Percentiles rank a stretch among this genome's conserved stretches.
phyloP scores from a whole-genome alignment of 2,329 filamentous ascomycete species.

The Cercospora sesami region DNA sequence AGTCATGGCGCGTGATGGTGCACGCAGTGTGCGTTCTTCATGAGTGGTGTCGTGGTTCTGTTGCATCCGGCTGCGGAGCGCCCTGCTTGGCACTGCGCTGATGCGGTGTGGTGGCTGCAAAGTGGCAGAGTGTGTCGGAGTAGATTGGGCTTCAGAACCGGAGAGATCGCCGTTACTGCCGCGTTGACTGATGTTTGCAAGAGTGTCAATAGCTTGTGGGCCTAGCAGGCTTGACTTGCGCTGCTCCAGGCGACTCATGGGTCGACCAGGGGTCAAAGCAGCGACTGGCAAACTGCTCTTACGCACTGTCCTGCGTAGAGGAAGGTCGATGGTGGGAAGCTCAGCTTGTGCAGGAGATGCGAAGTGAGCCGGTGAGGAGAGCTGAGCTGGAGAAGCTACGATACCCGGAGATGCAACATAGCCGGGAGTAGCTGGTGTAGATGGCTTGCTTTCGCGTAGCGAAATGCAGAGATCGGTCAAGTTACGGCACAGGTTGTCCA shows the following conservation, averaged over 20 bases:
- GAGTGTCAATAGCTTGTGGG: constrained; percentile 21
- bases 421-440: constrained; percentile 18
- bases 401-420: neutral
- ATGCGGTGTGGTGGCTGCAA: constrained; percentile 32
- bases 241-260: constrained; percentile 47
- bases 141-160: constrained; percentile 32
- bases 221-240: constrained; percentile 43
- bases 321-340: neutral
- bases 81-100: constrained; percentile 42
- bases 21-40: constrained; percentile 45
- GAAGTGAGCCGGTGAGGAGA: neutral
- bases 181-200: constrained; percentile 34
- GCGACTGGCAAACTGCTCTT: constrained; percentile 20
- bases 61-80: constrained; percentile 39
- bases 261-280: constrained; percentile 34
- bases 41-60: constrained; percentile 33
- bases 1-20: constrained; percentile 52
- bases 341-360: neutral
- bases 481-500: constrained; percentile 88
- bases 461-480: constrained; percentile 90
- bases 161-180: constrained; percentile 35
- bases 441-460: constrained; percentile 52
- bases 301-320: constrained; percentile 10
- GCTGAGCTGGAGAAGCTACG: neutral
- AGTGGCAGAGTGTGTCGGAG: constrained; percentile 31